Evolutionary conservation across 495 filamentous ascomycete species (phyloP).

Genomic region (Aspergillus mulundensis): DNA sequence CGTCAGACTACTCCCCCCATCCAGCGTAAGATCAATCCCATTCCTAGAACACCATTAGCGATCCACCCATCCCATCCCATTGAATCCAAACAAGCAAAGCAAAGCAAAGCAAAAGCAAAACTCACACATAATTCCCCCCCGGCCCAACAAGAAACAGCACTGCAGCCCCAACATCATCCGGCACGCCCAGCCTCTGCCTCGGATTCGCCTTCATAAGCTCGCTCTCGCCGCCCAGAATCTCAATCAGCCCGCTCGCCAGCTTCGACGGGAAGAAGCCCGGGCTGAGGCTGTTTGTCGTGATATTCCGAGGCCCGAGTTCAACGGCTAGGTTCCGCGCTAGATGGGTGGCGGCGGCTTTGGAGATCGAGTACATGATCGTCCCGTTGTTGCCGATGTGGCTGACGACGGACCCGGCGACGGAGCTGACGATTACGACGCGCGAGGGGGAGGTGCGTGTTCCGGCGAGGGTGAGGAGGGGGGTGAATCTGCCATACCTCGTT

Average conservation of each 20-base stretch:
- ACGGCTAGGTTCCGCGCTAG: conserved; percentile 77
- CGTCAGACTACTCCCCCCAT: conserved; percentile 5
- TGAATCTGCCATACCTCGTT: conserved; percentile 48
- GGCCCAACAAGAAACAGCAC: conserved; percentile 73
- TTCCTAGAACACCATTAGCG: neutral
- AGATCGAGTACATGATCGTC: conserved; percentile 77
- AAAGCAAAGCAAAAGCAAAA: neutral
- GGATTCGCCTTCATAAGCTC: conserved; percentile 60
- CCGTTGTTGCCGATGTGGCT: conserved; percentile 68
- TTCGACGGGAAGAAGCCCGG: conserved; percentile 88
- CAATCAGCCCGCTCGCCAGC: conserved; percentile 75
- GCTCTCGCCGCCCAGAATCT: conserved; percentile 61
- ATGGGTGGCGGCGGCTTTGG: conserved; percentile 76
- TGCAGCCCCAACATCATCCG: conserved; percentile 80
- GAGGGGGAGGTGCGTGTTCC: conserved; percentile 64
- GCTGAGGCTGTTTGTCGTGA: conserved; percentile 80
- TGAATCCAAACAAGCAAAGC: neutral
- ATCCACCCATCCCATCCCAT: no score
- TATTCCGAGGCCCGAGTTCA: conserved; percentile 73
- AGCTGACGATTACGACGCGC: conserved; percentile 77
- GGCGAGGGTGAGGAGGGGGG: conserved; percentile 65
- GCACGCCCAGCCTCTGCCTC: conserved; percentile 60
- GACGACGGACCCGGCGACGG: conserved; percentile 70
- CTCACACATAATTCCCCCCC: conserved; percentile 60
- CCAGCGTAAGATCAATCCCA: conserved; percentile 10